These are phyloP conservation scores for Tirmania nivea DNA, from an alignment of 495 filamentous ascomycete genomes.

Conservation along the genomic window DNA sequence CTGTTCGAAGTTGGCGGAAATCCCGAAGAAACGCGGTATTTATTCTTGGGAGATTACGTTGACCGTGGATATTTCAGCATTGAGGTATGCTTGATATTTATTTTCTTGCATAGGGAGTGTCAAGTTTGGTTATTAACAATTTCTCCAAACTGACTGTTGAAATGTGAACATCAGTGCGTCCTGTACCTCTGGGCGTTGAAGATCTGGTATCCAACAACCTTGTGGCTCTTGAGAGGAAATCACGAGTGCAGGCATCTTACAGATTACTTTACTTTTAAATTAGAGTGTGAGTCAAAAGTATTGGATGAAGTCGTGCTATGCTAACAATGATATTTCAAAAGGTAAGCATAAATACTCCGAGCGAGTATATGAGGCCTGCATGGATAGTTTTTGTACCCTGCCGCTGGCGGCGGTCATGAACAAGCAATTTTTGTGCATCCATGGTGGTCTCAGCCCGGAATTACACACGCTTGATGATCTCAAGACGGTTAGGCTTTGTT, in stretches of 20 bases:
- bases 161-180: conserved; percentile 40
- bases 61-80: conserved; percentile 98
- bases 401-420: conserved; percentile 97
- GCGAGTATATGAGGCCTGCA: conserved; percentile 87
- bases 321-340: conserved; percentile 1
- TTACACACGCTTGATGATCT: conserved; percentile 78
- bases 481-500: neutral
- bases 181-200: conserved; percentile 94
- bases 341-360: conserved; percentile 75
- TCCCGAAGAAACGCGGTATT: conserved; percentile 82
- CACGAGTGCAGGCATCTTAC: conserved; percentile 97
- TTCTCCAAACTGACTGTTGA: neutral
- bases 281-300: conserved; percentile 41
- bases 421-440: conserved; percentile 98
- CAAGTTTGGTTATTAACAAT: neutral
- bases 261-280: conserved; percentile 98
- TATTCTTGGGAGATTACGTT: conserved; percentile 95
- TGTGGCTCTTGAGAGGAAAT: conserved; percentile 92
- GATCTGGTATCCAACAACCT: conserved; percentile 95
- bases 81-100: conserved; percentile 33
- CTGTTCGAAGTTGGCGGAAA: conserved; percentile 96
- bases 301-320: neutral
- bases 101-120: neutral
- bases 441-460: conserved; percentile 88
- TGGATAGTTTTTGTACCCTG: conserved; percentile 89